Evolutionary conservation across 78 protist species (phyloP).

Genomic region (Dictyostelium brefeldianum): DNA sequence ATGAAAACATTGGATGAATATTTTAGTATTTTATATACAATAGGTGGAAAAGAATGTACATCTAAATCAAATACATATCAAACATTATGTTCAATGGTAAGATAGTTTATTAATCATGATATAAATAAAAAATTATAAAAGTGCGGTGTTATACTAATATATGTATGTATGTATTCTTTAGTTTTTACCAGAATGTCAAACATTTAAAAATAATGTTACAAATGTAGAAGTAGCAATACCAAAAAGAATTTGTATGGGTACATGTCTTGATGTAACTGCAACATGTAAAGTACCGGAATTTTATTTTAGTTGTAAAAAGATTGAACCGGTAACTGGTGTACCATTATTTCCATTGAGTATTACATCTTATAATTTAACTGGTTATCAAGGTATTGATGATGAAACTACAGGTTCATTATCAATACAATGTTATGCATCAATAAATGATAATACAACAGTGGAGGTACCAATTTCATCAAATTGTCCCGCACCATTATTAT

Average conservation of each 20-base stretch:
- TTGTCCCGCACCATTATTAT: neutral
- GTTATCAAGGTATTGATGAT: neutral
- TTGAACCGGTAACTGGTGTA: neutral
- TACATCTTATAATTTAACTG: neutral
- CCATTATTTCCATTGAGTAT: neutral
- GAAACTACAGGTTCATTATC: neutral
- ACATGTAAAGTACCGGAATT: neutral
- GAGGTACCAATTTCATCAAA: neutral
- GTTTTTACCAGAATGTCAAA: neutral
- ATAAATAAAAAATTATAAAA: too few species aligned
- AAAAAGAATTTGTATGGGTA: neutral
- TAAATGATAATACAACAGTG: neutral
- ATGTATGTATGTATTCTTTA: too few species aligned
- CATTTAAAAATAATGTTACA: neutral
- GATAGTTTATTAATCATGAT: too few species aligned
- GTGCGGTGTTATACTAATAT: too few species aligned
- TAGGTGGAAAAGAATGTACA: slow-evolving; percentile 20
- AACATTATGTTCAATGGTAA: slow-evolving; percentile 43
- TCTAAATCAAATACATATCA: neutral
- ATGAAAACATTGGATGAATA: neutral
- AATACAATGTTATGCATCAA: neutral
- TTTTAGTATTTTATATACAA: neutral
- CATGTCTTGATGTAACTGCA: neutral
- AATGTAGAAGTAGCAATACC: neutral
- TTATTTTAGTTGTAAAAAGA: neutral